phyloP scores from a whole-genome alignment of 2,329 filamentous ascomycete genomes.

The Cercospora sp. region DNA sequence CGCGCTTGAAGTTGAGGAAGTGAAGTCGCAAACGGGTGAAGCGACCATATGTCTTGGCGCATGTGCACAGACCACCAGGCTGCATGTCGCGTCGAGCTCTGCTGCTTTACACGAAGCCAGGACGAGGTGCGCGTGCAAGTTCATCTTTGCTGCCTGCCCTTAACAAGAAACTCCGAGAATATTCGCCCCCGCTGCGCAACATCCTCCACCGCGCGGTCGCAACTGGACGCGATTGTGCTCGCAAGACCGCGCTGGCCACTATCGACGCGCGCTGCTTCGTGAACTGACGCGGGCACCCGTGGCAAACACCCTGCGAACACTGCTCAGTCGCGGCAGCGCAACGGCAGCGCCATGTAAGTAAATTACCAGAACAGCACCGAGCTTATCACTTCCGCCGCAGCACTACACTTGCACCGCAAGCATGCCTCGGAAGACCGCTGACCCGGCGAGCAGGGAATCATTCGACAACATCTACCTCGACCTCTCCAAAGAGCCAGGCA shows the following conservation, averaged over 20 bases:
- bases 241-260: background rate
- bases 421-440: constrained; percentile 2
- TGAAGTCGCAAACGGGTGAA: background rate
- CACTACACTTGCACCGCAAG: background rate
- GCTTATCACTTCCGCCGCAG: background rate
- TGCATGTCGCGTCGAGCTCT: constrained; percentile 3
- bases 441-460: constrained; percentile 62
- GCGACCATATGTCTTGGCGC: background rate
- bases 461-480: constrained; percentile 98
- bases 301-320: constrained; percentile 4
- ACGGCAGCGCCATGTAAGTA: constrained; percentile 9
- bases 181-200: background rate
- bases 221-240: background rate
- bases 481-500: constrained; percentile 86
- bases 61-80: background rate
- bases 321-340: background rate
- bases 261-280: background rate
- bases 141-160: background rate
- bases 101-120: constrained; percentile 1
- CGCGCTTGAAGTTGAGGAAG: background rate
- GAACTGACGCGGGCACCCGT: constrained; percentile 7
- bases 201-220: background rate
- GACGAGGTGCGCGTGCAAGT: background rate
- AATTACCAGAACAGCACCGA: background rate
- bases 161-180: background rate